Conservation (phyloP, 2,329 filamentous ascomycete species). For the Magnaporthiopsis rhizophila region DNA sequence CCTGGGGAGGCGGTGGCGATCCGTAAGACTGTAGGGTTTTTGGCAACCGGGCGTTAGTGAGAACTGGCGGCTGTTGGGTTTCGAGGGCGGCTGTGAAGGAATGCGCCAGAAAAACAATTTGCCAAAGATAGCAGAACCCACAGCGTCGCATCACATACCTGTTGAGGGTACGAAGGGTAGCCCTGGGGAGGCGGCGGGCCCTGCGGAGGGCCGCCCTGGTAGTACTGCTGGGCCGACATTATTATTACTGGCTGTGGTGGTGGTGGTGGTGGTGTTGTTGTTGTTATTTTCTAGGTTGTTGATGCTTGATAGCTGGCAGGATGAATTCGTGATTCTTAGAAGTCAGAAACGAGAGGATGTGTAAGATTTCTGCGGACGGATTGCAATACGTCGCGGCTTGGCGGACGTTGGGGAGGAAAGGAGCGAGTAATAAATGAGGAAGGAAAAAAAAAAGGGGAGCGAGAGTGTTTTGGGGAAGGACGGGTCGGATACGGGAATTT, state of each 20-base stretch:
- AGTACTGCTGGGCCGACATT: slow-evolving; percentile 28
- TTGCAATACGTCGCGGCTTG: neutral
- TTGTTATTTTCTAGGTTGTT: neutral
- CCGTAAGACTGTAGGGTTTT: slow-evolving; percentile 15
- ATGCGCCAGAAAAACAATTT: neutral
- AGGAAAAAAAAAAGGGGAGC: neutral
- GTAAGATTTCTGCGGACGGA: neutral
- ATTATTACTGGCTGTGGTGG: neutral
- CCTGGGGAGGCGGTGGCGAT: slow-evolving; percentile 25
- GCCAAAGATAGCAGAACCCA: slow-evolving; percentile 1
- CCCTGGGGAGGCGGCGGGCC: slow-evolving; percentile 17
- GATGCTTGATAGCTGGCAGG: neutral
- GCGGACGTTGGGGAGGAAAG: neutral
- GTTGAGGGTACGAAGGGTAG: slow-evolving; percentile 35
- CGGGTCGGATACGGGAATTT: neutral
- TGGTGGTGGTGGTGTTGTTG: neutral
- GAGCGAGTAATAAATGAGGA: neutral
- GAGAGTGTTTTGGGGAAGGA: neutral
- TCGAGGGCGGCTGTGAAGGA: neutral
- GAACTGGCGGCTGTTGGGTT: slow-evolving; percentile 8
- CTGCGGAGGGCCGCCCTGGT: slow-evolving; percentile 25
- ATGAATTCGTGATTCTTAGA: neutral
- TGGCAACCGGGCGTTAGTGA: neutral
- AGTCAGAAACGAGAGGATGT: neutral
- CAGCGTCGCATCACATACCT: slow-evolving; percentile 19